Base-by-base conservation (phyloP, 2,329 filamentous ascomycete species). In the Cercospora zeina region DNA sequence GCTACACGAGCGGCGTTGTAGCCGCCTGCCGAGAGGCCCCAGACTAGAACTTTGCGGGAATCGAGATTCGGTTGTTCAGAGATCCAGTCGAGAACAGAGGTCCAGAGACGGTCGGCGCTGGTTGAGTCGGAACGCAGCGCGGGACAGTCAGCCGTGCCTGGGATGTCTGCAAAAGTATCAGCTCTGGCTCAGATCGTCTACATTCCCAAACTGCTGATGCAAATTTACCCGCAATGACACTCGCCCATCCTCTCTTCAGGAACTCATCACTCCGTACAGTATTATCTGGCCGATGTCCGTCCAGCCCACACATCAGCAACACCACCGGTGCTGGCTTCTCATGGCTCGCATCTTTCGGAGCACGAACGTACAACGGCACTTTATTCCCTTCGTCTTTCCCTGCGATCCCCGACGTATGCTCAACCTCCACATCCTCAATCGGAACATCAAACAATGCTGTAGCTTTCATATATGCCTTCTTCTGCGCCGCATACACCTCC, bases 1-100 rank as follows among this genome's bases (percentile, higher is more conserved):
- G 87, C 87, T n/a, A 85, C 80, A 16, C 87, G 82, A 47, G 74
- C 70, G 19, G 87, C 87, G 74, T 89, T 88, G 78, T 89, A 89
- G 0, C 87, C 87, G 31, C 87, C 87, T 0, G 83, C 80, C 65
- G 83, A 87, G 34, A 89, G 75, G 0, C 87, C 87, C 87, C 87
- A 89, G 51, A 81, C 83, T 63, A 86, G 74, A 7, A 90, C 75
- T 34, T 79, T 80, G 1, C 70, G 67, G 79, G 83, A 83, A 71
- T 89, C 82, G 68, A 89, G 85, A 31, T 77, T 70, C 1, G 77
- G 74, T 54, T 83, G 75, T 2, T 71, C 61, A 1, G 71, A 33
- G 79, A 88, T 82, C 82, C 86, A 89, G 34, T 81, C 81, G 3
- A 90, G 74, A 31, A 89, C 75, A 63, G 83, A 86, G 31, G 80